Percentiles rank a stretch among this genome's conserved stretches.
These are phyloP conservation scores for Sporothrix protearum DNA, from an alignment of 2,329 filamentous ascomycete genomes.

Conservation along the genomic window DNA sequence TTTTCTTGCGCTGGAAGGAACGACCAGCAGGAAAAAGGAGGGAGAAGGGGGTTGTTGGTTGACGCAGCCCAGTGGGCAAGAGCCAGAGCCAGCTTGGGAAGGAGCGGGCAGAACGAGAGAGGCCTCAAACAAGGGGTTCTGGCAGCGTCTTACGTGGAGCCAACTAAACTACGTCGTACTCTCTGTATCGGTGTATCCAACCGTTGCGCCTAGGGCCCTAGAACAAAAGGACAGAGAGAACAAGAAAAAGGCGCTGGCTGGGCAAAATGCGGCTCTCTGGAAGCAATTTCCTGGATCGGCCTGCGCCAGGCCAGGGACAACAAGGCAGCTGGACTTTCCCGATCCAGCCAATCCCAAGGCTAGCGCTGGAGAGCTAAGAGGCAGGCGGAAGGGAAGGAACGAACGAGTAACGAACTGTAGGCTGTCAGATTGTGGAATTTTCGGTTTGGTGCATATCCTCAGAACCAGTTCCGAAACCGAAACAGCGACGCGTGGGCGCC, in stretches of 20 bases:
- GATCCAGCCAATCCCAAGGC: not conserved
- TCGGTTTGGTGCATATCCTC: slow-evolving; percentile 8
- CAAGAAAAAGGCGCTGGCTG: not conserved
- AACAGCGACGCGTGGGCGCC: not conserved
- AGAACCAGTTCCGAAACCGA: not conserved
- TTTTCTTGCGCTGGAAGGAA: slow-evolving; percentile 17
- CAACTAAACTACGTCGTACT: not conserved
- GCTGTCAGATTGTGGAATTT: not conserved
- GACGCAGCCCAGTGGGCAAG: not conserved
- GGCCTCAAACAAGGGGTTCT: slow-evolving; percentile 4
- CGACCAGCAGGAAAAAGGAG: slow-evolving; percentile 19
- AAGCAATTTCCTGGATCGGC: slow-evolving; percentile 2
- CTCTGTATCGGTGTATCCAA: not conserved
- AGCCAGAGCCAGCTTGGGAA: slow-evolving; percentile 9
- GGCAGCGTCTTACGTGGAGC: slow-evolving; percentile 1
- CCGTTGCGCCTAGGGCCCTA: not conserved
- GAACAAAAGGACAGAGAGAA: not conserved
- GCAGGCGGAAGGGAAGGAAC: not conserved
- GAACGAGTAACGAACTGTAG: not conserved
- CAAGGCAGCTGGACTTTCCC: not conserved
- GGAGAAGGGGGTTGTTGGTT: slow-evolving; percentile 13
- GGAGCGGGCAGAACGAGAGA: slow-evolving; percentile 14
- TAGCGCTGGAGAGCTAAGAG: slow-evolving; percentile 6
- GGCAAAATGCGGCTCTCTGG: slow-evolving; percentile 8
- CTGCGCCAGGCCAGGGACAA: not conserved